Conservation (phyloP, 176 grass and related monocot species). For the Sorghum bicolor region DNA sequence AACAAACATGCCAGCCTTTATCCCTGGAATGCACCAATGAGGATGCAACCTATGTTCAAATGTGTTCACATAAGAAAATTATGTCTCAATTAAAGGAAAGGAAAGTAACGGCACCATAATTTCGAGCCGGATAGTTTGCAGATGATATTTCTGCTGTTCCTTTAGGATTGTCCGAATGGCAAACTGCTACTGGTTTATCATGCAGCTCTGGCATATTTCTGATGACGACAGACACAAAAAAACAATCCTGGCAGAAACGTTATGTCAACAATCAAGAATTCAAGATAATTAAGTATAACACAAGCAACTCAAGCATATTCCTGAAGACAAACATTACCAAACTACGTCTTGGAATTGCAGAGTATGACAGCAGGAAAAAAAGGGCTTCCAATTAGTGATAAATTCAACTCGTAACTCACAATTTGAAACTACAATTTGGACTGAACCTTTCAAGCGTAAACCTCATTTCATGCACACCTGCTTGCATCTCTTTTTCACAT, state of each 20-base stretch:
- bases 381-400: not conserved
- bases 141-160: constrained; percentile 97
- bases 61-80: constrained; percentile 16
- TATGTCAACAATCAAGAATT: constrained; percentile 33
- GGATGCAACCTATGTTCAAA: constrained; percentile 8
- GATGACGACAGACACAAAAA: constrained; percentile 90
- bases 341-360: constrained; percentile 45
- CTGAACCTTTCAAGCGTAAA: constrained; percentile 3
- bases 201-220: constrained; percentile 76
- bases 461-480: not conserved
- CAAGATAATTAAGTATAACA: not conserved
- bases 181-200: constrained; percentile 92
- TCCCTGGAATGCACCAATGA: constrained; percentile 54
- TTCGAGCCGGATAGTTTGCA: constrained; percentile 87
- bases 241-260: constrained; percentile 62
- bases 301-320: constrained; percentile 42
- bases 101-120: constrained; percentile 64
- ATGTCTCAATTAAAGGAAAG: not conserved
- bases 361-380: not conserved
- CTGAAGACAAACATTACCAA: constrained; percentile 51
- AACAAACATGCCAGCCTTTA: constrained; percentile 93
- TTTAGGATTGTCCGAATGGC: constrained; percentile 89
- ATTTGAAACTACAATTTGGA: not conserved
- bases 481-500: not conserved
- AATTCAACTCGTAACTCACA: constrained; percentile 5